A percentile compares a stretch with the other conserved stretches of the same genome.
Evolutionary conservation across 352 stramenopile genomes (phyloP).

Genomic region (Phytophthora rubi): DNA sequence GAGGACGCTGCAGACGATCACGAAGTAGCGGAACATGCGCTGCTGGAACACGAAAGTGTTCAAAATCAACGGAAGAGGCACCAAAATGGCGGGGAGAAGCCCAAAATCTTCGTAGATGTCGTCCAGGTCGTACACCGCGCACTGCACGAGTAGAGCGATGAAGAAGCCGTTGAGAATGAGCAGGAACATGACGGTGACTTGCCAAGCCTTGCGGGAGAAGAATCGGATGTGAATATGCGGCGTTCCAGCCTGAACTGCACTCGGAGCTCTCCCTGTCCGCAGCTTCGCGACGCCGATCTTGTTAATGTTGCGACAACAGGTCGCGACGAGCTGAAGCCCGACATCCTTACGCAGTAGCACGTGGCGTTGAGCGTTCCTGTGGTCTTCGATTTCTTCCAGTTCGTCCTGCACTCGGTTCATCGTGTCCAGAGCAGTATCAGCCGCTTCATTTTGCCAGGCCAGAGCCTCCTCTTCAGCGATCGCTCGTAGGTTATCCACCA

Average conservation of each 20-base stretch:
- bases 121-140: constrained; percentile 51
- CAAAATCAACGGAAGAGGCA: constrained; percentile 48
- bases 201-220: constrained; percentile 67
- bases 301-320: constrained; percentile 24
- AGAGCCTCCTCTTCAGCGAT: constrained; percentile 30
- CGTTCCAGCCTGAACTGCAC: constrained; percentile 15
- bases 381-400: constrained; percentile 29
- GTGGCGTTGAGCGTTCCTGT: constrained; percentile 16
- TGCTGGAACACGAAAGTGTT: constrained; percentile 67
- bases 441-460: constrained; percentile 23
- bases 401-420: constrained; percentile 32
- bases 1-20: constrained; percentile 59
- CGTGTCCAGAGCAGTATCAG: constrained; percentile 20
- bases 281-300: constrained; percentile 2
- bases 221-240: constrained; percentile 40
- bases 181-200: constrained; percentile 61
- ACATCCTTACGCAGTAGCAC: constrained; percentile 25
- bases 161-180: constrained; percentile 76
- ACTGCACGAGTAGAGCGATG: constrained; percentile 62
- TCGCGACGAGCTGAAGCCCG: constrained; percentile 28
- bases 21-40: constrained; percentile 63
- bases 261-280: constrained; percentile 4
- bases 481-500: constrained; percentile 7
- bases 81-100: constrained; percentile 32
- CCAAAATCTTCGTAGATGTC: constrained; percentile 40